A percentile compares a stretch with the other conserved stretches of the same genome.
These are phyloP conservation scores for Pseudogymnoascus sp. DNA, from an alignment of 2,329 filamentous ascomycete genomes.

Conservation along the genomic window DNA sequence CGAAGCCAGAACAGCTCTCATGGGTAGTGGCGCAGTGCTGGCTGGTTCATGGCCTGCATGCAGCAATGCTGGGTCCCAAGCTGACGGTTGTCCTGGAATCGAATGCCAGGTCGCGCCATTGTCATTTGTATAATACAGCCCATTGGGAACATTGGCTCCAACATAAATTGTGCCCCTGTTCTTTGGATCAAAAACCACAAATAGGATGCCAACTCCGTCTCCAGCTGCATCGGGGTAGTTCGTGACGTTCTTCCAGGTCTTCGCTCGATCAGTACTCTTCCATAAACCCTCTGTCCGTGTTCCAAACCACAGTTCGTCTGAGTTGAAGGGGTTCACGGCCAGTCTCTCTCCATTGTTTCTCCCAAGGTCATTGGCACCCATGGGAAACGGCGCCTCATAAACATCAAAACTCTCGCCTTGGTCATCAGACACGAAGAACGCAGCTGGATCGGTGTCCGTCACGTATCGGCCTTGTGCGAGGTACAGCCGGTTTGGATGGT, in stretches of 20 bases:
- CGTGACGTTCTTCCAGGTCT: slow-evolving; percentile 15
- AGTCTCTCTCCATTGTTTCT: slow-evolving; percentile 15
- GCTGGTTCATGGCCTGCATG: slow-evolving; percentile 9
- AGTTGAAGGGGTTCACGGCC: slow-evolving; percentile 14
- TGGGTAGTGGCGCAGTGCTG: slow-evolving; percentile 12
- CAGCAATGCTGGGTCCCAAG: slow-evolving; percentile 11
- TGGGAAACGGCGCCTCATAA: slow-evolving; percentile 14
- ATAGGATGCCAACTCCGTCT: slow-evolving; percentile 13
- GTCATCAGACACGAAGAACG: slow-evolving; percentile 15
- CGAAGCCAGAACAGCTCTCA: slow-evolving; percentile 10
- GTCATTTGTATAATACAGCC: slow-evolving; percentile 13
- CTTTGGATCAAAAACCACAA: slow-evolving; percentile 15
- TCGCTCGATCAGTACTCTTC: slow-evolving; percentile 14
- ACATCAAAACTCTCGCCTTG: slow-evolving; percentile 13
- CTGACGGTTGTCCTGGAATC: slow-evolving; percentile 12
- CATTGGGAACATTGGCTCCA: slow-evolving; percentile 13
- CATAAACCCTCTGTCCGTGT: slow-evolving; percentile 14
- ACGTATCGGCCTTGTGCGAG: slow-evolving; percentile 15
- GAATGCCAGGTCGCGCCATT: slow-evolving; percentile 11
- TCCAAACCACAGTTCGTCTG: slow-evolving; percentile 14
- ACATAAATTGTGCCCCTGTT: slow-evolving; percentile 15
- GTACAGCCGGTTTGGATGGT: slow-evolving; percentile 13
- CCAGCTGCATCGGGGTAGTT: slow-evolving; percentile 13
- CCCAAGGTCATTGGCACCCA: slow-evolving; percentile 14
- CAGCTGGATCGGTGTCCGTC: slow-evolving; percentile 8